A percentile compares a stretch with the other conserved stretches of the same genome.
phyloP scores from a whole-genome alignment of 306 rosid genomes.

The Quercus suber region DNA sequence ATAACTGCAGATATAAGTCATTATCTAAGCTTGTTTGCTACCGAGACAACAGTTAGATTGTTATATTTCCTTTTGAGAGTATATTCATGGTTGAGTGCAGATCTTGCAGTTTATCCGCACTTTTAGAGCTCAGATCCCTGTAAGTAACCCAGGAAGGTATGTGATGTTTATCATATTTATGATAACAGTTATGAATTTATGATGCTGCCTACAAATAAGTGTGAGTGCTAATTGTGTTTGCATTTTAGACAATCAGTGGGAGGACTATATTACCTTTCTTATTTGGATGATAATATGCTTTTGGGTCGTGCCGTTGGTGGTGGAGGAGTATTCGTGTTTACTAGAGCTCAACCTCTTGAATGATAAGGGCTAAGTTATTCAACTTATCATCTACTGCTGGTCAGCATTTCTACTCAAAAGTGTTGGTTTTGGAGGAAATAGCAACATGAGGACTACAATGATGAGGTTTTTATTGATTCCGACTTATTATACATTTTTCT shows the following conservation, averaged over 20 bases:
- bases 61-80: neutral
- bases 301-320: constrained; percentile 97
- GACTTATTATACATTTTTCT: neutral
- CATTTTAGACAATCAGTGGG: constrained; percentile 61
- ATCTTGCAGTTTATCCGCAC: constrained; percentile 73
- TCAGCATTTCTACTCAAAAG: neutral
- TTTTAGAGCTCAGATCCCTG: constrained; percentile 73
- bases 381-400: neutral
- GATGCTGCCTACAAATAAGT: neutral
- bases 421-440: neutral
- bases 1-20: neutral
- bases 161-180: neutral
- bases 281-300: constrained; percentile 81
- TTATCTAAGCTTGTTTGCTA: neutral
- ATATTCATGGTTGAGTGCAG: constrained; percentile 32
- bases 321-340: constrained; percentile 88
- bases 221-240: neutral
- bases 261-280: constrained; percentile 88
- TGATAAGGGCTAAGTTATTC: constrained; percentile 17
- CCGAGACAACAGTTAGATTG: neutral
- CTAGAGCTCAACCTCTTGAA: constrained; percentile 68
- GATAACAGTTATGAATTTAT: neutral
- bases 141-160: constrained; percentile 75
- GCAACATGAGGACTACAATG: neutral
- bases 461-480: neutral